Percentiles rank a stretch among this genome's conserved stretches.
These are phyloP conservation scores for Polytrichum commune DNA, from an alignment of 225 moss, liverwort and hornwort genomes.

Conservation along the genomic window DNA sequence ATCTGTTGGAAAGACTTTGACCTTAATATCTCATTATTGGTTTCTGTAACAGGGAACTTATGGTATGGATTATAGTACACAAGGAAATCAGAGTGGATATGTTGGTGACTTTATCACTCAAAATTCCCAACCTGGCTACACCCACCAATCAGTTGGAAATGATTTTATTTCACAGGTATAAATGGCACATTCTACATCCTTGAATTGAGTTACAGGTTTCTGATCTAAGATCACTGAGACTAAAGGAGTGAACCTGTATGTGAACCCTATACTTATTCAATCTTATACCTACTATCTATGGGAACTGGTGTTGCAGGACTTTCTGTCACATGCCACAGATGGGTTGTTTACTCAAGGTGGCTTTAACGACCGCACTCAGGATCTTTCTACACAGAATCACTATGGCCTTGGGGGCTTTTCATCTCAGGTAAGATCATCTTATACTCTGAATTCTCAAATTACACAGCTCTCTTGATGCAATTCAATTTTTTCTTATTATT, in stretches of 20 bases:
- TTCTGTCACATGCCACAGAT: constrained; percentile 85
- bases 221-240: too few species aligned
- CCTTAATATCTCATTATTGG: not conserved
- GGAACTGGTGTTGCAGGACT: constrained; percentile 50
- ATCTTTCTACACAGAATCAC: constrained; percentile 81
- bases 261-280: too few species aligned
- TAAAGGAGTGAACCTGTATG: too few species aligned
- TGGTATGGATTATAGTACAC: constrained; percentile 84
- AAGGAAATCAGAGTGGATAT: constrained; percentile 76
- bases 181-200: not conserved
- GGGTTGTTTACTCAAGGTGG: constrained; percentile 95
- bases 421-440: constrained; percentile 63
- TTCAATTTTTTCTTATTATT: not conserved
- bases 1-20: too few species aligned
- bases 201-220: not conserved
- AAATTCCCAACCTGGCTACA: constrained; percentile 75
- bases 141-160: constrained; percentile 62
- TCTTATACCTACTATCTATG: too few species aligned
- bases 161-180: constrained; percentile 87
- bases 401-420: constrained; percentile 85
- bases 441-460: not conserved
- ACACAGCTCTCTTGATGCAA: not conserved
- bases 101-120: constrained; percentile 80
- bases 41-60: constrained; percentile 65
- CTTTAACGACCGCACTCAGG: constrained; percentile 87